These are phyloP conservation scores for Eragrostis tef DNA, from an alignment of 202 grass and related monocot species.

Conservation along the genomic window DNA sequence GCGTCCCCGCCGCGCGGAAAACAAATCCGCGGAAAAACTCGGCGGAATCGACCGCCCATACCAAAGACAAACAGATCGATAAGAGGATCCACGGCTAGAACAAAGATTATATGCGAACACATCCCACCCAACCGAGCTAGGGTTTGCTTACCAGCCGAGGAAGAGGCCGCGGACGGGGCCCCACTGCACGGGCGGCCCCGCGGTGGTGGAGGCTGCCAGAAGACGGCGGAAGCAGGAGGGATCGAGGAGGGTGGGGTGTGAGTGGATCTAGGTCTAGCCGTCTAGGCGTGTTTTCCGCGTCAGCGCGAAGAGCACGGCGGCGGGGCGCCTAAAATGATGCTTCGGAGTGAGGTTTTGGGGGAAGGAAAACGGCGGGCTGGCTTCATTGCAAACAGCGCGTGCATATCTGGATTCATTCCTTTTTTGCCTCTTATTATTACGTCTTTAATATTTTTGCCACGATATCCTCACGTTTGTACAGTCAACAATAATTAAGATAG, in stretches of 20 bases:
- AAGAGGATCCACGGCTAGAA: not conserved
- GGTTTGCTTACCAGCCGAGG: slow-evolving; percentile 17
- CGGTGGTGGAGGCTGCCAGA: not conserved
- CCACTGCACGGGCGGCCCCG: not conserved
- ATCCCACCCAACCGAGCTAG: not conserved
- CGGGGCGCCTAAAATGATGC: no score
- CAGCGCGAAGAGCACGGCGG: no score
- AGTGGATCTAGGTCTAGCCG: not conserved
- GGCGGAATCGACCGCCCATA: not conserved
- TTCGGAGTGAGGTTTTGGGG: no score
- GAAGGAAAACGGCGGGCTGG: no score
- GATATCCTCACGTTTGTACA: no score
- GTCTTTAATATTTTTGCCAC: no score
- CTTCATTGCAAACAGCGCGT: no score
- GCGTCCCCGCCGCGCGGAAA: not conserved
- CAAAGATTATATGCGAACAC: not conserved
- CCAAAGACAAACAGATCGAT: no score
- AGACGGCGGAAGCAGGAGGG: not conserved
- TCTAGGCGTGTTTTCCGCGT: no score
- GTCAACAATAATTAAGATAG: no score
- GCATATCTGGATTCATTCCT: no score
- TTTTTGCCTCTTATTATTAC: no score
- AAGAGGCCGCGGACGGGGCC: not conserved
- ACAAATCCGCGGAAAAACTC: not conserved
- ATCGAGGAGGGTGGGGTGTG: not conserved